phyloP scores from a whole-genome alignment of 306 rosid genomes.

The Cicer pinnatifidum region DNA sequence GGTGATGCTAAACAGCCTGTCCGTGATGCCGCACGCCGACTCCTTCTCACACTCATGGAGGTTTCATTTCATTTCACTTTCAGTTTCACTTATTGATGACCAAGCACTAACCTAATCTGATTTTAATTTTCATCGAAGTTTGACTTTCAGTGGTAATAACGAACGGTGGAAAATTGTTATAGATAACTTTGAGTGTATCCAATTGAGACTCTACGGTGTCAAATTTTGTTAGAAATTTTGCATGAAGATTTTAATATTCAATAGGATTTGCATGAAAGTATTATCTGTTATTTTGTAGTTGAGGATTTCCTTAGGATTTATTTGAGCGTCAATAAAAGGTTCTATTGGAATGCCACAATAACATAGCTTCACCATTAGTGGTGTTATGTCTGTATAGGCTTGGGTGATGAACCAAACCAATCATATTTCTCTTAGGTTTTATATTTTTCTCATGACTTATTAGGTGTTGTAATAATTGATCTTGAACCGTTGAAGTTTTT shows the following conservation, averaged over 20 bases:
- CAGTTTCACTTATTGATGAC: not conserved
- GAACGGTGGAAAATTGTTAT: not conserved
- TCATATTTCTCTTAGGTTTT: not conserved
- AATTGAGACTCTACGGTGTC: conserved; percentile 11
- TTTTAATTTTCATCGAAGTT: not conserved
- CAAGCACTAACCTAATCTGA: not conserved
- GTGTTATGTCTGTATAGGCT: not conserved
- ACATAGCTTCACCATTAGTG: not conserved
- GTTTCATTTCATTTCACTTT: conserved; percentile 50
- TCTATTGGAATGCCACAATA: not conserved
- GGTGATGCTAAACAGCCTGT: conserved; percentile 99
- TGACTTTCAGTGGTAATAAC: not conserved
- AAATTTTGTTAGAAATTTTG: not conserved
- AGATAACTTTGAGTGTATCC: conserved; percentile 7
- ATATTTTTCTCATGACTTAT: not conserved
- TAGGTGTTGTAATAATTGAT: conserved; percentile 14
- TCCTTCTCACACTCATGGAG: conserved; percentile 98
- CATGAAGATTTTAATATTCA: not conserved
- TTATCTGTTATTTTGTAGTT: not conserved
- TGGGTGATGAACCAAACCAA: conserved; percentile 17
- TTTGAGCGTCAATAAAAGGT: not conserved
- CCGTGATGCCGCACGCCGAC: conserved; percentile 91
- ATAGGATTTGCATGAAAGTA: not conserved
- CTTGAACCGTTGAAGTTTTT: not conserved
- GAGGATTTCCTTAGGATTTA: conserved; percentile 13